Evolutionary conservation across 306 rosid species (phyloP).

Genomic region (Acacia crassicarpa): DNA sequence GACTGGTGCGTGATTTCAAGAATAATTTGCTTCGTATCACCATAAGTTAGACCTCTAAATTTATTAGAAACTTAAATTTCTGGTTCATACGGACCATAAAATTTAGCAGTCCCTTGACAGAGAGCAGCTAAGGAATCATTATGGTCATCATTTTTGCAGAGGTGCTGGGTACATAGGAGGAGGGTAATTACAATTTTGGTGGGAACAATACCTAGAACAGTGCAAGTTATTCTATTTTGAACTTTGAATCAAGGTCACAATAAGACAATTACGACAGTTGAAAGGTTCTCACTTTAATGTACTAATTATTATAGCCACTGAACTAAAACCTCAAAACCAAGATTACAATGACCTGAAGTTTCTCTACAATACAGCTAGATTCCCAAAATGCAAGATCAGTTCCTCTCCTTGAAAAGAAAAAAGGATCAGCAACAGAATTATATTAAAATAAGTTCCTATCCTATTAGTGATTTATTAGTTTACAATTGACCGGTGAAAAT

Average conservation of each 20-base stretch:
- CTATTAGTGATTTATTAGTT: background rate
- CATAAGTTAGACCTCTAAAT: background rate
- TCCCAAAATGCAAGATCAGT: background rate
- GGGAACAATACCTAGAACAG: background rate
- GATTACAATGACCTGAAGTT: background rate
- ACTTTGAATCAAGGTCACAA: background rate
- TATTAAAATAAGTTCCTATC: background rate
- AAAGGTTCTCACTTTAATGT: background rate
- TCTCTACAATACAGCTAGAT: background rate
- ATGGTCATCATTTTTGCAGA: background rate
- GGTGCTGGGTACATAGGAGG: background rate
- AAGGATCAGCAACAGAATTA: background rate
- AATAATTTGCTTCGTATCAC: background rate
- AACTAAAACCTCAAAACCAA: background rate
- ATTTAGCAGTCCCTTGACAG: conserved; percentile 7
- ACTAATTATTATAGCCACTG: background rate
- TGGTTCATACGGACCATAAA: background rate
- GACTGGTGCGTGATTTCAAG: background rate
- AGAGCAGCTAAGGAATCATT: background rate
- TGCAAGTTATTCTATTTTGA: background rate
- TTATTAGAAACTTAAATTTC: background rate
- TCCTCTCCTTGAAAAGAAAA: background rate
- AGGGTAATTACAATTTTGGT: too few relatives aligned
- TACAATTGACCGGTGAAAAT: background rate
- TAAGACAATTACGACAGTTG: background rate